phyloP scores from a whole-genome alignment of 306 rosid genomes.

The Quercus berberidifolia region DNA sequence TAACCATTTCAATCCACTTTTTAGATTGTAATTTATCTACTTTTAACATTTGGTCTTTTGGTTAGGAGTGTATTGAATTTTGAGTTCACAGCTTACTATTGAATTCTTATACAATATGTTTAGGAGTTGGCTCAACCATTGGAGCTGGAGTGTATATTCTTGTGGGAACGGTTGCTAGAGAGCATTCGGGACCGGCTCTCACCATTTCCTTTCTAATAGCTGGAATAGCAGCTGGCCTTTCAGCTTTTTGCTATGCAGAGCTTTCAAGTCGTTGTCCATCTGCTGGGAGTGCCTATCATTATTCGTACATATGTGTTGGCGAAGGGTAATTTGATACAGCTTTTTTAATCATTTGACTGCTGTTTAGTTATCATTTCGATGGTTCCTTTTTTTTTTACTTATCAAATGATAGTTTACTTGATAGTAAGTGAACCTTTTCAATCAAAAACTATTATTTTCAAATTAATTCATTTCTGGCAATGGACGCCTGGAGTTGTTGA shows the following conservation, averaged over 20 bases:
- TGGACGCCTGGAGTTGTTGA: neutral
- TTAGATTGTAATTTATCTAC: neutral
- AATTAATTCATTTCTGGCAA: neutral
- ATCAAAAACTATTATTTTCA: neutral
- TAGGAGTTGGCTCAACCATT: slow-evolving; percentile 94
- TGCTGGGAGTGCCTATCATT: slow-evolving; percentile 99
- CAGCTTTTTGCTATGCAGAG: slow-evolving; percentile 97
- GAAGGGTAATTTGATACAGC: slow-evolving; percentile 63
- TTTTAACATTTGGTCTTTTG: neutral
- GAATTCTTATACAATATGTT: slow-evolving; percentile 5
- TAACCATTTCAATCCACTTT: neutral
- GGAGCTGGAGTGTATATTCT: slow-evolving; percentile 98
- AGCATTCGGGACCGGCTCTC: slow-evolving; percentile 86
- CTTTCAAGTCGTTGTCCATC: slow-evolving; percentile 93
- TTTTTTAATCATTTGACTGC: neutral
- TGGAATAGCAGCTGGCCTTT: slow-evolving; percentile 89
- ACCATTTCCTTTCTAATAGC: slow-evolving; percentile 78
- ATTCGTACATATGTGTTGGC: slow-evolving; percentile 87
- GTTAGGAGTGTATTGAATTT: too few species aligned
- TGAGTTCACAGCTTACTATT: neutral
- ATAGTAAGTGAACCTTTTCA: neutral
- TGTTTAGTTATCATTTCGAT: neutral
- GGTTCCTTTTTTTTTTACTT: neutral
- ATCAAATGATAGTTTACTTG: neutral
- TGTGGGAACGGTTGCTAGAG: slow-evolving; percentile 95